Evolutionary conservation across 2,329 filamentous ascomycete genomes (phyloP), one percentile per base, ranked within the genome.

Genomic region (Cercospora zeina): DNA sequence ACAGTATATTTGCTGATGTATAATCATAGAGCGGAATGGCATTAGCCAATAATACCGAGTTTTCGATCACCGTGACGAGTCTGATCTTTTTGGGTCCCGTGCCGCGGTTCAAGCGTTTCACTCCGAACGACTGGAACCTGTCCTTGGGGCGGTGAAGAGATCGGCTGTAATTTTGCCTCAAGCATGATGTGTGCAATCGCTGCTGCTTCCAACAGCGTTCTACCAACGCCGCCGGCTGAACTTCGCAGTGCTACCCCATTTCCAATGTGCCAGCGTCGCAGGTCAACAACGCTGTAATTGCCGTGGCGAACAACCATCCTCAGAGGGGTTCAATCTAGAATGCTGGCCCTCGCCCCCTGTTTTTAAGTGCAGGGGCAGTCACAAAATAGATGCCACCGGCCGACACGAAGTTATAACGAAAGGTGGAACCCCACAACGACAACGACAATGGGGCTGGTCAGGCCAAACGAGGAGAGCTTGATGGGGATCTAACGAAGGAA

Each of bases 1-100:
- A 54, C 53, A 55, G 53, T 39, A 37, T 16, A 55, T 55, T 34
- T 55, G 53, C 34, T 37, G 53, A 39, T 39, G 34, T 21, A 21
- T 16, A 55, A 34, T 34, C 16, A 16, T 55, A 55, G 53, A 42
- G 19, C 31, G 34, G 19, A 34, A 27, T 21, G 53, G 53, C 53
- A 27, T 19, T 9, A 16, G 24, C 24, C 53, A 39, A 55, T 30
- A 51, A 31, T 51, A 33, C 30, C 47, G 30, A 33, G n/a, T n/a
- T 30, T 30, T 51, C 30, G 47, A 30, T 51, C 30, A 51, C 47
- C n/a, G 47, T 51, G n/a, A 21, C 39, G 13, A 45, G 10, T 24
- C 21, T 21, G 13, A 24, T 13, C 39, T 45, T 45, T 45, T 13
- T 24, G 10, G 39, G 13, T 21, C 39, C 19, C 39, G 21, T 45